phyloP scores from a whole-genome alignment of 257 asterid genomes.

The Salvia miltiorrhiza region DNA sequence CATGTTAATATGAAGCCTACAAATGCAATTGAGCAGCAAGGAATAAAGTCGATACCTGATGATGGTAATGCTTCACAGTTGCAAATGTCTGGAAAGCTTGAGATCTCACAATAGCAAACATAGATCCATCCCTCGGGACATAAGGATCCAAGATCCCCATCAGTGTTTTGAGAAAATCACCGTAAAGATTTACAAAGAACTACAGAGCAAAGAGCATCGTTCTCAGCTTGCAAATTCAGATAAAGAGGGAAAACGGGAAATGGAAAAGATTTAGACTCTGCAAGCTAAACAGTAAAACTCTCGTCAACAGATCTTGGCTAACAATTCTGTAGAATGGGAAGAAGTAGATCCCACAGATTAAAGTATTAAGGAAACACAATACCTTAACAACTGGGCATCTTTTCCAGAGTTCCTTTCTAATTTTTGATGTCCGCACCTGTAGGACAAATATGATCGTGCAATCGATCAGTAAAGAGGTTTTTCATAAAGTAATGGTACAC shows the following conservation, averaged over 20 bases:
- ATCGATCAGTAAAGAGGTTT: not conserved
- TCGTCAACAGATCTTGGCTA: not conserved
- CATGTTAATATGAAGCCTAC: not conserved
- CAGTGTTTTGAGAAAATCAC: constrained; percentile 28
- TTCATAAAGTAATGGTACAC: not conserved
- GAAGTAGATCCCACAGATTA: constrained; percentile 7
- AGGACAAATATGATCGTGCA: constrained; percentile 17
- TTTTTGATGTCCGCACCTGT: constrained; percentile 53
- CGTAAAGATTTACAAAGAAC: constrained; percentile 34
- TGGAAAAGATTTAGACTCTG: not conserved
- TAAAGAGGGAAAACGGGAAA: not conserved
- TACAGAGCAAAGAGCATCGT: constrained; percentile 23
- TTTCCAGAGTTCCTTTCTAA: constrained; percentile 47
- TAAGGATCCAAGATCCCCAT: constrained; percentile 39
- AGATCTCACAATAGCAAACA: constrained; percentile 38
- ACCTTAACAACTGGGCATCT: constrained; percentile 75
- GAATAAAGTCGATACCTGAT: constrained; percentile 48
- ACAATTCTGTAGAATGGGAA: not conserved
- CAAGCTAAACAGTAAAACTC: constrained; percentile 5
- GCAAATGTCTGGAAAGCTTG: constrained; percentile 43
- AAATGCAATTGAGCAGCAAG: not conserved
- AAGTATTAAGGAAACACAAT: constrained; percentile 13
- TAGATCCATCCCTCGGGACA: constrained; percentile 29
- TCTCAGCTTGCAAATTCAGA: constrained; percentile 17
- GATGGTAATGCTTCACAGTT: constrained; percentile 56